Evolutionary conservation across 192 early-diverging fungal genomes (phyloP).

Genomic region (Pecoramyces ruminantium): DNA sequence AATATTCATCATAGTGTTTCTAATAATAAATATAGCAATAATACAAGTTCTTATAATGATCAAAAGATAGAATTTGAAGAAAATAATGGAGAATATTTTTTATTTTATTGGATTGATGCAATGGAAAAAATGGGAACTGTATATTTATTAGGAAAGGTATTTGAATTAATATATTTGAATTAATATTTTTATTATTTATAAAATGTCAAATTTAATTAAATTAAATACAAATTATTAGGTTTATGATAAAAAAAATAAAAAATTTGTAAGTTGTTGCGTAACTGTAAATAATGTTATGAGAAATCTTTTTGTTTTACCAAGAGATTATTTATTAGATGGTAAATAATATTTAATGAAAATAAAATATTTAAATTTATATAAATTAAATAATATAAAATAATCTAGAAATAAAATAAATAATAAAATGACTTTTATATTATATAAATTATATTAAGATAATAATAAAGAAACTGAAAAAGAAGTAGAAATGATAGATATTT

Average conservation of each 20-base stretch:
- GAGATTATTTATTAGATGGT: conserved; percentile 31
- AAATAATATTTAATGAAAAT: neutral
- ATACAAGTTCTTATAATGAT: neutral
- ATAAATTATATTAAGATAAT: conserved; percentile 8
- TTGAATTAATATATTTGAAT: neutral
- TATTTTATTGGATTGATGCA: conserved; percentile 86
- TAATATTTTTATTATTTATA: conserved; percentile 1
- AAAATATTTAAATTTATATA: too few relatives aligned
- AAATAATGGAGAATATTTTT: conserved; percentile 35
- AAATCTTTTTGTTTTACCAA: conserved; percentile 85
- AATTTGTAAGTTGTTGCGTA: conserved; percentile 66
- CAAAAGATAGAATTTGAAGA: conserved; percentile 2
- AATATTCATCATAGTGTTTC: neutral
- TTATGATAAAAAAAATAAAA: conserved; percentile 22
- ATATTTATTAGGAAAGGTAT: conserved; percentile 85
- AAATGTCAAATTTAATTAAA: conserved; percentile 1
- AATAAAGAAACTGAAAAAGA: conserved; percentile 31
- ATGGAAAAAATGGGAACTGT: conserved; percentile 63
- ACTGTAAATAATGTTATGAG: conserved; percentile 61
- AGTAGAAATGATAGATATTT: conserved; percentile 50
- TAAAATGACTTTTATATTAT: too few relatives aligned
- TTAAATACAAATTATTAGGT: conserved; percentile 19
- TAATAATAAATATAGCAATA: neutral
- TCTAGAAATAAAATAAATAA: too few relatives aligned
- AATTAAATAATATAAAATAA: too few relatives aligned